phyloP scores from a whole-genome alignment of 768 basidiomycete genomes.

The Xerocomus brunneocitrinus region DNA sequence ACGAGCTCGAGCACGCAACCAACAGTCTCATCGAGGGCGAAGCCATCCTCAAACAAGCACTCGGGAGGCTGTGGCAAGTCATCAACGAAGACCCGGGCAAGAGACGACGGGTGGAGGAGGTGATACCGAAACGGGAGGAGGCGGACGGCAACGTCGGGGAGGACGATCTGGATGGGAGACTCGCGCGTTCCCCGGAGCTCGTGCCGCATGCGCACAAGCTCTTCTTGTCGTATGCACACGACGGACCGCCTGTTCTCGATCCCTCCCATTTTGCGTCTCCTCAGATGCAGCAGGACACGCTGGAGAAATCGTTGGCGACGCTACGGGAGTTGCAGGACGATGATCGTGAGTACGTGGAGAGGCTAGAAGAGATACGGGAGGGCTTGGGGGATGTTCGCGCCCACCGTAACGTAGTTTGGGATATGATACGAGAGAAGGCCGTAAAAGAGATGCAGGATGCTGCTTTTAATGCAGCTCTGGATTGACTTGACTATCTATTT shows the following conservation, averaged over 20 bases:
- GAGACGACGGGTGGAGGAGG: constrained; percentile 30
- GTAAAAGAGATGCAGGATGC: constrained; percentile 70
- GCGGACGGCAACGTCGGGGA: constrained; percentile 51
- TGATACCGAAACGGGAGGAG: constrained; percentile 66
- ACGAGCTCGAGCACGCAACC: constrained; percentile 78
- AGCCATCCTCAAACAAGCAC: constrained; percentile 61
- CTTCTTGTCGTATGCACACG: constrained; percentile 54
- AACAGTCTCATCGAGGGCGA: constrained; percentile 85
- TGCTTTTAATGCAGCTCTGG: constrained; percentile 37
- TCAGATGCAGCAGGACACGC: constrained; percentile 60
- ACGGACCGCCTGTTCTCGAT: constrained; percentile 46
- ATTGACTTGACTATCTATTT: constrained; percentile 12
- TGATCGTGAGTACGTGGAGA: constrained; percentile 80
- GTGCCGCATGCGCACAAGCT: constrained; percentile 62
- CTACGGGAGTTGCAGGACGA: constrained; percentile 83
- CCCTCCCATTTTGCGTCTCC: constrained; percentile 60
- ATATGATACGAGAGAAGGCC: constrained; percentile 67
- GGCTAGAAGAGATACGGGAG: constrained; percentile 79
- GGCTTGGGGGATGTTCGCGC: constrained; percentile 69
- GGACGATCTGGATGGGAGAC: constrained; percentile 37
- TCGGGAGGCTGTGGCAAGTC: constrained; percentile 79
- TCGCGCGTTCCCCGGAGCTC: constrained; percentile 62
- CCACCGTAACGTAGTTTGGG: constrained; percentile 74
- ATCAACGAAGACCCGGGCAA: constrained; percentile 66
- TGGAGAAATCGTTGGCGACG: constrained; percentile 71